Base-by-base conservation (phyloP, 2,329 filamentous ascomycete species). In the Ramularia collo-cygni region DNA sequence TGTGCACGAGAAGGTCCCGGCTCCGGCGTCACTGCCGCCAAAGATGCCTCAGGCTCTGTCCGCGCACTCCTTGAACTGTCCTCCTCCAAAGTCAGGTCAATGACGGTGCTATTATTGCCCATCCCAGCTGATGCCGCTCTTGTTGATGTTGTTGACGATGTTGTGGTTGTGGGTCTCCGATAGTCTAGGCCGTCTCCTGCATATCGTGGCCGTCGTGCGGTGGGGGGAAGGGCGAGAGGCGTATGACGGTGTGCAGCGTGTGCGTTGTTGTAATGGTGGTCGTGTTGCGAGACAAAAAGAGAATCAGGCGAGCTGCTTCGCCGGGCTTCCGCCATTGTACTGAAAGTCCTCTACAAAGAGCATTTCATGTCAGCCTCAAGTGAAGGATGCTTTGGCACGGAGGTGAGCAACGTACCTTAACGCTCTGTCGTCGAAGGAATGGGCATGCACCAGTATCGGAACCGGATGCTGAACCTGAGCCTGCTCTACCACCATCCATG, bases 101-200 rank as follows among this genome's bases (percentile, higher is more conserved):
- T 63, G 3, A 64, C 47, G 21, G 41, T 30, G 10, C 34, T 35
- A 10, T 21, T 35, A 17, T 21, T 32, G 17, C 33, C 28, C 28
- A 35, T 18, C 7, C n/a, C 35, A 28, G 15, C 21, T 37, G 35
- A n/a, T n/a, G n/a, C n/a, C n/a, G n/a, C n/a, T n/a, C n/a, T n/a
- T n/a, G n/a, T n/a, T n/a, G n/a, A 12, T 27, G 40, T 21, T 36
- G 42, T 40, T 13, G 28, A 12, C 16, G 40, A 27, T 36, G 42
- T 40, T 13, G 28, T 21, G 15, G 66, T 64, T 12, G 65, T 58
- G 1, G 76, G 76, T 44, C 72, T 64, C 43, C 75, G 64, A 46
- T 66, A 73, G 47, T 79, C 76, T 31, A 68, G 62, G 3, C 75
- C 74, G 60, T 77, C 72, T n/a, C 74, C 70, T 10, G 64, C 56